Evolutionary conservation across 2,329 filamentous ascomycete species (phyloP).

Genomic region (Exophiala lecanii-corni): DNA sequence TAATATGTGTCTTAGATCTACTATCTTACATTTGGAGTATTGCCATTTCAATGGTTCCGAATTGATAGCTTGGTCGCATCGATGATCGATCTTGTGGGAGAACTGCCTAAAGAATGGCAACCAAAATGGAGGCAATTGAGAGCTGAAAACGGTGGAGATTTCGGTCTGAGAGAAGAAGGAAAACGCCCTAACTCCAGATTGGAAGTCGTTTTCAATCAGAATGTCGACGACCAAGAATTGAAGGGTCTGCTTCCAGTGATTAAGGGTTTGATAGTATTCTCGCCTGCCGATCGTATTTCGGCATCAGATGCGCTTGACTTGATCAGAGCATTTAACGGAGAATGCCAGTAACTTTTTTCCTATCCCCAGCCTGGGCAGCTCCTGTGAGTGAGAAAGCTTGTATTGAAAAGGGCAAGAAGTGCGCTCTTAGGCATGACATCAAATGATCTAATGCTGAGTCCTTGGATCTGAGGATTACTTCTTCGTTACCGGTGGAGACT

Average conservation of each 20-base stretch:
- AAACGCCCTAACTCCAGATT: background rate
- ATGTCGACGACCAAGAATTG: background rate
- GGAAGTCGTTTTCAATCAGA: background rate
- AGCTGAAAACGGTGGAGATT: background rate
- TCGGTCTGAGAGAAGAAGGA: background rate
- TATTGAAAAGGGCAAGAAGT: background rate
- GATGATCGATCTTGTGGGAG: slow-evolving; percentile 11
- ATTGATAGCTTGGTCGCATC: slow-evolving; percentile 9
- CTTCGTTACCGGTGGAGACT: background rate
- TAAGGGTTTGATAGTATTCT: background rate
- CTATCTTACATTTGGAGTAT: slow-evolving; percentile 9
- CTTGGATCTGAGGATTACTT: background rate
- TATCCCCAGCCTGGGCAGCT: background rate
- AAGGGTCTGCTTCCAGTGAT: slow-evolving; percentile 4
- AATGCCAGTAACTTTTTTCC: background rate
- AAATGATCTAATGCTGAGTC: background rate
- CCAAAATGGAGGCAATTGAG: slow-evolving; percentile 7
- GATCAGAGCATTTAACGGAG: background rate
- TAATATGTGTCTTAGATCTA: slow-evolving; percentile 12
- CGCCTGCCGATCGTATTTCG: slow-evolving; percentile 5
- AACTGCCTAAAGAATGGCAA: slow-evolving; percentile 11
- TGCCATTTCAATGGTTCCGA: slow-evolving; percentile 5
- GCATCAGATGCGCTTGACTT: slow-evolving; percentile 3
- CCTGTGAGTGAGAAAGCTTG: background rate
- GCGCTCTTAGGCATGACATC: background rate